Evolutionary conservation across 768 basidiomycete species (phyloP).

Genomic region (Tylopilus sp.): DNA sequence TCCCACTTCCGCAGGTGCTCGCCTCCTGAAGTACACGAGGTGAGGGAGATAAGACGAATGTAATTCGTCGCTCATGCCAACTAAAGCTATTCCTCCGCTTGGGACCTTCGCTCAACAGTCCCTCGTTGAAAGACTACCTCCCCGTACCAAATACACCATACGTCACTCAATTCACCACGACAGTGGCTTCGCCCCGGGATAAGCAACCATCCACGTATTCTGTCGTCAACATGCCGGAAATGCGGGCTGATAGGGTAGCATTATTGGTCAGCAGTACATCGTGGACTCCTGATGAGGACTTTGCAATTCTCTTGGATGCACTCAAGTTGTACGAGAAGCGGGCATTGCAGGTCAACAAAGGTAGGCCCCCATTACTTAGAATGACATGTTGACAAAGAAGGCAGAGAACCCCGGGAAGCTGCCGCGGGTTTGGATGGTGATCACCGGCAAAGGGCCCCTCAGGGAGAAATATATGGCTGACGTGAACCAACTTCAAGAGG

Average conservation of each 20-base stretch:
- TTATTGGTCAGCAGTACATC: constrained; percentile 89
- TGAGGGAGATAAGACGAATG: constrained; percentile 28
- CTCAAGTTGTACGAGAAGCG: constrained; percentile 65
- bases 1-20: constrained; percentile 72
- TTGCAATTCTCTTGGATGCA: constrained; percentile 76
- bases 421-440: constrained; percentile 76
- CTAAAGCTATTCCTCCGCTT: constrained; percentile 51
- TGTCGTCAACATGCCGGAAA: constrained; percentile 38
- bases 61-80: constrained; percentile 1
- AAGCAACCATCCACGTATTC: constrained; percentile 22
- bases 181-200: constrained; percentile 16
- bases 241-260: constrained; percentile 75
- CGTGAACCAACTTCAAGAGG: constrained; percentile 51
- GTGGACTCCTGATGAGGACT: constrained; percentile 98
- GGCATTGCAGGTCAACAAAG: constrained; percentile 36
- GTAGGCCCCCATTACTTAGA: not conserved
- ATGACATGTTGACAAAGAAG: not conserved
- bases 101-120: constrained; percentile 35
- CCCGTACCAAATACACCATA: constrained; percentile 51
- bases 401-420: constrained; percentile 35
- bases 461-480: constrained; percentile 69
- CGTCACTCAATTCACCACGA: constrained; percentile 59
- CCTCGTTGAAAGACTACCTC: constrained; percentile 46
- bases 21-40: constrained; percentile 74
- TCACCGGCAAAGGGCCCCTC: constrained; percentile 90